A percentile compares a stretch with the other conserved stretches of the same genome.
Evolutionary conservation across 805 yeast species (phyloP).

Genomic region (Candida vaughaniae): DNA sequence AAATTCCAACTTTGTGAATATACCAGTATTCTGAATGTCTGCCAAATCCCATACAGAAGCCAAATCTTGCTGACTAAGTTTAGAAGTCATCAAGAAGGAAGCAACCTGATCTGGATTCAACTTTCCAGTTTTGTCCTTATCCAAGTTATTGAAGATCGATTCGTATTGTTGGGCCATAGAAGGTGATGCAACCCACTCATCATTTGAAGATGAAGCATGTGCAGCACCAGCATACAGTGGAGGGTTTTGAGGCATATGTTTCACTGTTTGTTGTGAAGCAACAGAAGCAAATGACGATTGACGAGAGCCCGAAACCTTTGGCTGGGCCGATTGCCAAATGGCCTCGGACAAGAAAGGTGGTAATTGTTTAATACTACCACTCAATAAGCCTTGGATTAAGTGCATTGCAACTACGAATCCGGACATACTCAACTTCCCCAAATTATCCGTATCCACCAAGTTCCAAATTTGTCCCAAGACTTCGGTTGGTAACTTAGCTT

Average conservation of each 20-base stretch:
- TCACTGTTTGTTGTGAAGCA: conserved; percentile 38
- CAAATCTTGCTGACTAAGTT: conserved; percentile 76
- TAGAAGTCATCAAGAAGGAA: conserved; percentile 83
- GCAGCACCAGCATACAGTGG: conserved; percentile 8
- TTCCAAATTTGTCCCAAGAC: conserved; percentile 87
- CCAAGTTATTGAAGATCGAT: conserved; percentile 73
- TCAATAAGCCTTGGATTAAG: conserved; percentile 77
- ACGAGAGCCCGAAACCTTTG: conserved; percentile 10
- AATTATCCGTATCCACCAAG: conserved; percentile 72
- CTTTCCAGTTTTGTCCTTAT: conserved; percentile 58
- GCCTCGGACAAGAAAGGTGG: conserved; percentile 43
- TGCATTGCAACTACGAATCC: conserved; percentile 95
- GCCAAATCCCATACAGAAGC: conserved; percentile 95
- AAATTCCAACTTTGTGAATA: conserved; percentile 77
- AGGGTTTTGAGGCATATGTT: conserved; percentile 23
- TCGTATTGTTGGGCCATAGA: conserved; percentile 78
- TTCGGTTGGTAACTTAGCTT: conserved; percentile 80
- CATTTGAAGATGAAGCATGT: conserved; percentile 7
- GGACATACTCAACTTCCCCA: conserved; percentile 68
- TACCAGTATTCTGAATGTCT: conserved; percentile 83
- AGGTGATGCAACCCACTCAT: conserved; percentile 67
- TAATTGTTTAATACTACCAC: conserved; percentile 60
- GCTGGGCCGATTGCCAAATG: conserved; percentile 37
- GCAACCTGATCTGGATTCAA: conserved; percentile 83
- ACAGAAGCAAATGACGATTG: conserved; percentile 33